Conservation (phyloP, 441 rosid genomes). For the Erodium chrysanthum region DNA sequence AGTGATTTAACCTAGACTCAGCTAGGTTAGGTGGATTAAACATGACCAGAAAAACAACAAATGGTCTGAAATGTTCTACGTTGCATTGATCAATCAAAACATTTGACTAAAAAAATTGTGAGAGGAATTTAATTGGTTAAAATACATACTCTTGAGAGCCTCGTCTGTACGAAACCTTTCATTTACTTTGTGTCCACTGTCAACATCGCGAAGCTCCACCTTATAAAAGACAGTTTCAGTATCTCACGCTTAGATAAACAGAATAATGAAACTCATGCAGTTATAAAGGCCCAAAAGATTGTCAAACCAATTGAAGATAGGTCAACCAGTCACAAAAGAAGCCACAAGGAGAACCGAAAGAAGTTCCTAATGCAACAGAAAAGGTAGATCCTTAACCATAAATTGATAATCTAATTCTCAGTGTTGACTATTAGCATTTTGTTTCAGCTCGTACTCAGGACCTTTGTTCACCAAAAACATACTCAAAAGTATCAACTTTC, state of each 20-base stretch:
- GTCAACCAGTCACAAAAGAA: no score
- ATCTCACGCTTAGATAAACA: no score
- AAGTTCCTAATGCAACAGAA: no score
- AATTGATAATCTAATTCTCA: no score
- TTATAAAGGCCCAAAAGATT: not conserved
- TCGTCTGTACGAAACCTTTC: slow-evolving; percentile 81
- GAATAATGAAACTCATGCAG: no score
- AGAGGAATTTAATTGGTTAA: slow-evolving; percentile 12
- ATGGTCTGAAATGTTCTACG: not conserved
- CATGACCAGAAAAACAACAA: not conserved
- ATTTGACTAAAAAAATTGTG: slow-evolving; percentile 11
- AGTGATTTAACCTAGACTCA: not conserved
- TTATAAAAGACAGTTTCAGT: slow-evolving; percentile 18
- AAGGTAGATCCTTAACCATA: no score
- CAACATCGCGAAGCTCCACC: slow-evolving; percentile 91
- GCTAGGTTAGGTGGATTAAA: not conserved
- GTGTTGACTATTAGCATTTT: no score
- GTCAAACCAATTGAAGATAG: not conserved
- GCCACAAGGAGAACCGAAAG: no score
- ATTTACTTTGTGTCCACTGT: slow-evolving; percentile 71
- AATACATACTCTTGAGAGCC: slow-evolving; percentile 68
- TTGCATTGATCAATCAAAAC: not conserved
- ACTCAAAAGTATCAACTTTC: not conserved
- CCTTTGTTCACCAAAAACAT: not conserved
- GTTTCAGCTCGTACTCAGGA: not conserved